These are phyloP conservation scores for Phialocephala subalpina DNA, from an alignment of 2,329 filamentous ascomycete genomes.

Conservation along the genomic window DNA sequence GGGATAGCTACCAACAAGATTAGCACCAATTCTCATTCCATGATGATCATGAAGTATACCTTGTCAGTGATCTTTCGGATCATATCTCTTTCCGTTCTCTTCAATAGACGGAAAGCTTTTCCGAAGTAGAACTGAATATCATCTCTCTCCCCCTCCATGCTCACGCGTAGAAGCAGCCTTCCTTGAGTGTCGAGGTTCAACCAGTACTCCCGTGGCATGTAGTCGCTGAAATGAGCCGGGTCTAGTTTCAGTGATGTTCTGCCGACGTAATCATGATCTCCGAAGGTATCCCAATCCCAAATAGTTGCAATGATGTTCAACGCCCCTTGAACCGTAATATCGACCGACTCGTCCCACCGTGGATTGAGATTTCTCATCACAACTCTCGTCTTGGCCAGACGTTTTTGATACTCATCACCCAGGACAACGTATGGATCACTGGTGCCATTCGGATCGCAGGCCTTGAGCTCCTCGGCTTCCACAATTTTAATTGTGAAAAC, in stretches of 20 bases:
- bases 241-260: constrained; percentile 98
- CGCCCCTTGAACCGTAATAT: constrained; percentile 90
- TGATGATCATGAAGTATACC: constrained; percentile 60
- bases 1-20: constrained; percentile 89
- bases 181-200: constrained; percentile 96
- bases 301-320: constrained; percentile 96
- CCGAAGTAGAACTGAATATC: constrained; percentile 99
- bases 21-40: no score
- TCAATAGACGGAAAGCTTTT: constrained; percentile 93
- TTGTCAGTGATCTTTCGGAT: constrained; percentile 98
- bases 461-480: constrained; percentile 95
- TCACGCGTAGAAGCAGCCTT: constrained; percentile 85
- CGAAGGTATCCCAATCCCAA: constrained; percentile 98
- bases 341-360: constrained; percentile 95
- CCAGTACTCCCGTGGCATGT: constrained; percentile 96
- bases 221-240: constrained; percentile 95
- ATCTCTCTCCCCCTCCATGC: constrained; percentile 98
- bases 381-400: constrained; percentile 91
- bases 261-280: constrained; percentile 96
- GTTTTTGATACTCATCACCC: constrained; percentile 97
- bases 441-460: constrained; percentile 93
- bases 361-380: constrained; percentile 91
- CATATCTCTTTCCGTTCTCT: constrained; percentile 97
- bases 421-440: constrained; percentile 98
- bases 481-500: constrained; percentile 99